Conservation (phyloP, 202 grass and related monocot genomes). For the Carex sylvatica region DNA sequence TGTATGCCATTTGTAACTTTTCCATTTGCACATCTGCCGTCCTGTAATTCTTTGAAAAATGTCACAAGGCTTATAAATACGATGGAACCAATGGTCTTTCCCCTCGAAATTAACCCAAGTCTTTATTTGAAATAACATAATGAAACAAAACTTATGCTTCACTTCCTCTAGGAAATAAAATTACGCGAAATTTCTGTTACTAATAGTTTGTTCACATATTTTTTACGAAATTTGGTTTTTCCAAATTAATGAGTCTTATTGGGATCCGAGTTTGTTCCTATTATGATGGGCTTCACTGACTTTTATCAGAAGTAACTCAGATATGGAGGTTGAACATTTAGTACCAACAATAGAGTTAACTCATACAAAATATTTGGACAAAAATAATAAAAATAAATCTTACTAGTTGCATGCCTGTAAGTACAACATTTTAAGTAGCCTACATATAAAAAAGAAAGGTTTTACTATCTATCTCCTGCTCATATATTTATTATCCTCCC, state of each 20-base stretch:
- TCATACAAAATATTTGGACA: background rate
- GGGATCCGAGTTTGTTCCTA: background rate
- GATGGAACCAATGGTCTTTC: background rate
- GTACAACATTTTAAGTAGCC: background rate
- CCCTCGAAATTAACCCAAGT: background rate
- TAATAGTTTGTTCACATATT: background rate
- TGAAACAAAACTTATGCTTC: background rate
- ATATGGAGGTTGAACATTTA: background rate
- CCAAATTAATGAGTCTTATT: background rate
- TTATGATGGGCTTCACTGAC: background rate
- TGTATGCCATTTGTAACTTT: background rate
- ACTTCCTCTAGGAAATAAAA: background rate
- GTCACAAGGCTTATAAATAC: background rate
- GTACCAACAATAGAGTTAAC: background rate
- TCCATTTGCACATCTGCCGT: background rate
- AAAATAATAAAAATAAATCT: background rate
- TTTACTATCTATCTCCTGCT: background rate
- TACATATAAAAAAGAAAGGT: background rate
- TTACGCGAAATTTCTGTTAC: background rate
- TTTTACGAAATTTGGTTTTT: background rate
- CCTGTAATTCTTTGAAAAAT: background rate
- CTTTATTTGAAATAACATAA: background rate
- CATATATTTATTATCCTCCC: background rate
- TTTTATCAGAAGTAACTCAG: background rate
- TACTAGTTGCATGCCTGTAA: background rate